phyloP scores from a whole-genome alignment of 2,329 filamentous ascomycete genomes.

The Verticillium alfalfae region DNA sequence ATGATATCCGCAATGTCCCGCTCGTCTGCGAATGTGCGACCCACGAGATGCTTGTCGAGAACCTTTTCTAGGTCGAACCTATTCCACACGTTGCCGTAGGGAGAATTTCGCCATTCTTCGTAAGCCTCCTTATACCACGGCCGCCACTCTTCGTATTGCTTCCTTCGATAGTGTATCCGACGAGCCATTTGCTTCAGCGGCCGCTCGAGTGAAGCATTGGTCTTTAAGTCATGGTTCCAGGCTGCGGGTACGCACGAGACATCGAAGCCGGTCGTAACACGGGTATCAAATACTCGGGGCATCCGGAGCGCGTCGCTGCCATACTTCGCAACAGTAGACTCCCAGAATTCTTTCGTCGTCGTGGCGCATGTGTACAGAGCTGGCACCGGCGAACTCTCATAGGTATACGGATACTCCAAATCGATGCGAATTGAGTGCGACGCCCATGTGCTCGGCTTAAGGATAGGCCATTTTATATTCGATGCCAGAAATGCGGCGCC shows the following conservation, averaged over 20 bases:
- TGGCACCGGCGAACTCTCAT: neutral
- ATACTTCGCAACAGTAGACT: neutral
- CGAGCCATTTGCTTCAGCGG: neutral
- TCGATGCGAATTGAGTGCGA: neutral
- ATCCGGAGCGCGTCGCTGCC: neutral
- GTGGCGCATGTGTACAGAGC: neutral
- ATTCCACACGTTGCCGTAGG: neutral
- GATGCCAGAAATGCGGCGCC: neutral
- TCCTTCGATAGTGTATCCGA: neutral
- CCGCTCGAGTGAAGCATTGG: neutral
- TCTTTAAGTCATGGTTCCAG: neutral
- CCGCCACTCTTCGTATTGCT: neutral
- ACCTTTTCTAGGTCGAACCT: neutral
- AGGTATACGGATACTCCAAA: neutral
- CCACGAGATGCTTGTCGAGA: neutral
- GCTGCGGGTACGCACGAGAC: neutral
- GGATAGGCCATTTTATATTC: neutral
- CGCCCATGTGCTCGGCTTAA: neutral
- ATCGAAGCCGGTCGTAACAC: neutral
- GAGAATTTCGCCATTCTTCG: slow-evolving; percentile 5
- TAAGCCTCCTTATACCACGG: slow-evolving; percentile 4
- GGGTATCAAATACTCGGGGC: neutral
- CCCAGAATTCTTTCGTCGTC: slow-evolving; percentile 5
- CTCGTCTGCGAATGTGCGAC: neutral
- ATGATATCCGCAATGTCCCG: neutral